Conservation (phyloP, 805 yeast genomes). For the Myxozyma geophila region DNA sequence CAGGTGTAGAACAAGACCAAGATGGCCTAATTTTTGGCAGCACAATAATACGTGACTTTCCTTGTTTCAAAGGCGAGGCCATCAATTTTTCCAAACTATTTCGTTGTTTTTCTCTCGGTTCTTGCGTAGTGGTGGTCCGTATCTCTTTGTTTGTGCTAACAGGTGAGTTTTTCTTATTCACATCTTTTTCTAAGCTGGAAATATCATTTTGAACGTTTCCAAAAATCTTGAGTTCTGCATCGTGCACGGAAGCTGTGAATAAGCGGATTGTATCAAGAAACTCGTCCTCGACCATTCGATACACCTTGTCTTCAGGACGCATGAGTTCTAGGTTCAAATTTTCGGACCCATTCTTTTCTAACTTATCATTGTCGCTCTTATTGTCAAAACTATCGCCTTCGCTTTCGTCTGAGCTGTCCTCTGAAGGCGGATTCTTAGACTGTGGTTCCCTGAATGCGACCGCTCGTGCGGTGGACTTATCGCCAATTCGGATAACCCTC, state of each 20-base stretch:
- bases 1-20: not conserved
- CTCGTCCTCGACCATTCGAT: slow-evolving; percentile 34
- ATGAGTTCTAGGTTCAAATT: slow-evolving; percentile 2
- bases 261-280: slow-evolving; percentile 23
- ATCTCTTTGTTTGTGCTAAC: not conserved
- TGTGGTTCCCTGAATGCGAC: too few species aligned
- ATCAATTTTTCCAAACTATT: not conserved
- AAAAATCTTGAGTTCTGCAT: not conserved
- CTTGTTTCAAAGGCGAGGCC: not conserved
- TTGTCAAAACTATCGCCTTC: too few species aligned
- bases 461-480: too few species aligned
- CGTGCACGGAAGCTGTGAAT: slow-evolving; percentile 20
- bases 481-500: too few species aligned
- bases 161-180: not conserved
- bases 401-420: too few species aligned
- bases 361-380: not conserved
- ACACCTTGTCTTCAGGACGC: slow-evolving; percentile 20
- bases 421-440: too few species aligned
- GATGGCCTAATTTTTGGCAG: not conserved
- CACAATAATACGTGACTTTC: not conserved
- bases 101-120: too few species aligned
- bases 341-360: not conserved
- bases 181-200: not conserved
- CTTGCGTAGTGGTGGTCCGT: too few species aligned
- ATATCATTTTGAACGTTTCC: not conserved